Evolutionary conservation across 352 stramenopile genomes (phyloP).

Genomic region (Pythium aquatile): DNA sequence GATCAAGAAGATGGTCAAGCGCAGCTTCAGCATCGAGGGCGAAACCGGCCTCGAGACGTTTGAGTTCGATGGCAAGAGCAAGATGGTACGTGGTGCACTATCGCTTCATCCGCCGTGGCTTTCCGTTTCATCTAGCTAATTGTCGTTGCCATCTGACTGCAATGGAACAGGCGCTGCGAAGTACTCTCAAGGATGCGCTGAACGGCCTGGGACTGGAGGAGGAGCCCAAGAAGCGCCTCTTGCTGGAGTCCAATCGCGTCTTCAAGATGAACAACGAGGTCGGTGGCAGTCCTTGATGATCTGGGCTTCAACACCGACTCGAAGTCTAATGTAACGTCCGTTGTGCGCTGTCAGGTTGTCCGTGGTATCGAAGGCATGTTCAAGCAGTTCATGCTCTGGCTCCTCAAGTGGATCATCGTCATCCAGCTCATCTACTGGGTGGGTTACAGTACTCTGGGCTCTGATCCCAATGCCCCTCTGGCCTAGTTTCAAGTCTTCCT

Average conservation of each 20-base stretch:
- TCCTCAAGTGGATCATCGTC: slow-evolving; percentile 63
- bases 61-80: slow-evolving; percentile 48
- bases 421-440: slow-evolving; percentile 50
- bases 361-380: slow-evolving; percentile 57
- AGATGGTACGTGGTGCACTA: slow-evolving; percentile 26
- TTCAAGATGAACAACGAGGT: slow-evolving; percentile 78
- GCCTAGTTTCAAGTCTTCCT: not conserved
- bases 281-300: not conserved
- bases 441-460: slow-evolving; percentile 12
- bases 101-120: not conserved
- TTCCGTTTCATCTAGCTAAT: not conserved
- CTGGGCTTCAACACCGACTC: too few species aligned
- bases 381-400: slow-evolving; percentile 44
- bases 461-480: too few species aligned
- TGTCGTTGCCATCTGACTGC: not conserved
- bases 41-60: slow-evolving; percentile 53
- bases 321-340: too few species aligned
- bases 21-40: slow-evolving; percentile 43
- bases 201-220: slow-evolving; percentile 45
- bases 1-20: slow-evolving; percentile 67
- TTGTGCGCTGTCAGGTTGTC: slow-evolving; percentile 39
- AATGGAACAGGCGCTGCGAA: slow-evolving; percentile 33
- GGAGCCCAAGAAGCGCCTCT: slow-evolving; percentile 43
- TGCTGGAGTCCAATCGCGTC: slow-evolving; percentile 49
- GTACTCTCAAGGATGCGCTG: slow-evolving; percentile 59